Conservation (phyloP, 176 grass and related monocot genomes). For the Carex scoparia region DNA sequence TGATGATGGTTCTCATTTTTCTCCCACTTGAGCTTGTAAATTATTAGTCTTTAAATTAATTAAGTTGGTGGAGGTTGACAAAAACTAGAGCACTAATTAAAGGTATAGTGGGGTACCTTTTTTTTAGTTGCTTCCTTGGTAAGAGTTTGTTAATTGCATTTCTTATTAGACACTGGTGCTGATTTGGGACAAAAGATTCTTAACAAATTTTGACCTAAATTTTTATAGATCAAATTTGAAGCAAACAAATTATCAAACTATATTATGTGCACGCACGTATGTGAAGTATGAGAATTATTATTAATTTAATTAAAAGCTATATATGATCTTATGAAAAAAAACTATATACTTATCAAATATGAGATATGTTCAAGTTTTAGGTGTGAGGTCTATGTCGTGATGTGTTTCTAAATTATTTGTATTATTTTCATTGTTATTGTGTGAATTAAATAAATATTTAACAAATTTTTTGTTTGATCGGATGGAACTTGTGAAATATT, state of each 20-base stretch:
- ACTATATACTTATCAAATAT: no score
- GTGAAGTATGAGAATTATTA: not conserved
- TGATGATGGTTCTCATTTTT: slow-evolving; percentile 11
- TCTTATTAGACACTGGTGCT: not conserved
- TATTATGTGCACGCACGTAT: not conserved
- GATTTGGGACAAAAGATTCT: not conserved
- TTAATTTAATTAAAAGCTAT: no score
- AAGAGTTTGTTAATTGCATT: not conserved
- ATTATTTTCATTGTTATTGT: no score
- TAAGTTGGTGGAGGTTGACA: slow-evolving; percentile 26
- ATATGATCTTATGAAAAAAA: no score
- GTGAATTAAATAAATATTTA: no score
- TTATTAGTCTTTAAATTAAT: slow-evolving; percentile 7
- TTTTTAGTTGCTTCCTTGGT: slow-evolving; percentile 8
- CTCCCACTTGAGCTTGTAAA: slow-evolving; percentile 8
- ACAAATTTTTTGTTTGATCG: no score
- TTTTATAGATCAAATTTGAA: not conserved
- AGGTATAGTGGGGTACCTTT: not conserved
- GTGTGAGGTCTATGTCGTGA: no score
- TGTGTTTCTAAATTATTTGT: no score
- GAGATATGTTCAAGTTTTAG: no score
- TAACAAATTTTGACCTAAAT: not conserved
- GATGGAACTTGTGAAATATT: no score
- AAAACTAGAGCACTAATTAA: slow-evolving; percentile 20
- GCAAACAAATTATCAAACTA: no score